Conservation (phyloP, 768 basidiomycete genomes). For the Suillus fuscotomentosus region DNA sequence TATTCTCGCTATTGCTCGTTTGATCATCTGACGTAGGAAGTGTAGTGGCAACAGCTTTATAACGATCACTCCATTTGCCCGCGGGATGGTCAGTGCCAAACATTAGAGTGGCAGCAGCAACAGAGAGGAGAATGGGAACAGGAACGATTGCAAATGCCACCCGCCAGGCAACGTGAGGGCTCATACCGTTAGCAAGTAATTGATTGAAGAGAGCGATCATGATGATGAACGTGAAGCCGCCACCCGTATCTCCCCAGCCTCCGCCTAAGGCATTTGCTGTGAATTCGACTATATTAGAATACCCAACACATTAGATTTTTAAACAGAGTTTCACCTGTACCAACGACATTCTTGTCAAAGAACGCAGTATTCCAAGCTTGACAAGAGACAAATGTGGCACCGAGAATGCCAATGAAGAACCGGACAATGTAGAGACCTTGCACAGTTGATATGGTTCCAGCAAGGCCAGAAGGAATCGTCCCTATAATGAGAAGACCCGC, state of each 20-base stretch:
- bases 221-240: conserved; percentile 54
- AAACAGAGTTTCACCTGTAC: conserved; percentile 22
- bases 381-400: conserved; percentile 60
- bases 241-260: conserved; percentile 52
- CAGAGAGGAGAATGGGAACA: conserved; percentile 46
- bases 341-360: conserved; percentile 51
- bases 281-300: not conserved
- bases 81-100: conserved; percentile 55
- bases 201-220: conserved; percentile 53
- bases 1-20: conserved; percentile 14
- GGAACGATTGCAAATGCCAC: conserved; percentile 56
- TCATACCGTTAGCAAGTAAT: conserved; percentile 35
- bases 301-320: not conserved
- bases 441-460: conserved; percentile 45
- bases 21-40: conserved; percentile 4
- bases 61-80: conserved; percentile 51
- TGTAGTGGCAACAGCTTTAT: conserved; percentile 34
- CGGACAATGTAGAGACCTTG: conserved; percentile 42
- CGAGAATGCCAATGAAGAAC: conserved; percentile 61
- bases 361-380: conserved; percentile 61
- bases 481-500: conserved; percentile 50
- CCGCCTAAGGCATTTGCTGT: conserved; percentile 53
- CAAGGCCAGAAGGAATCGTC: conserved; percentile 58
- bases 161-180: conserved; percentile 48
- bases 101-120: conserved; percentile 39